Conservation (phyloP, 1,284 basidiomycete genomes). For the Fomes fomentarius region DNA sequence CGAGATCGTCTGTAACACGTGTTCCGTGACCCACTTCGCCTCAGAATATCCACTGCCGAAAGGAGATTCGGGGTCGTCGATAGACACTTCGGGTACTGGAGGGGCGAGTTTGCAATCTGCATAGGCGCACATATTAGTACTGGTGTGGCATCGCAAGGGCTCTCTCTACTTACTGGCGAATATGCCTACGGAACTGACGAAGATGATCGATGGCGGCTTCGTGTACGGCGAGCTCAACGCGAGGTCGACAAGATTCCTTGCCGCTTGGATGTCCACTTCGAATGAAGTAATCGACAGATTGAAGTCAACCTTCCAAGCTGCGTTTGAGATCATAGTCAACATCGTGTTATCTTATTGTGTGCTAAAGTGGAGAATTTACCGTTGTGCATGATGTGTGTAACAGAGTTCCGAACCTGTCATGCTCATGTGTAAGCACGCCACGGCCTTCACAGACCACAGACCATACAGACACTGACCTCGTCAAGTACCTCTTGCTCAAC, state of each 20-base stretch:
- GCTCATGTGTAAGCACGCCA: neutral
- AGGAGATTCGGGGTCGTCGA: conserved; percentile 29
- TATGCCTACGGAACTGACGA: conserved; percentile 37
- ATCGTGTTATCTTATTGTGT: neutral
- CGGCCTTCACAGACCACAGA: neutral
- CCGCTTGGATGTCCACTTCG: conserved; percentile 24
- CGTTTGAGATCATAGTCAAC: neutral
- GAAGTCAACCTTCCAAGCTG: conserved; percentile 44
- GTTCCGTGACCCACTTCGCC: conserved; percentile 45
- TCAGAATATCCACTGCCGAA: conserved; percentile 43
- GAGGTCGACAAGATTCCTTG: conserved; percentile 29
- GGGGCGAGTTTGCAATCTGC: conserved; percentile 16
- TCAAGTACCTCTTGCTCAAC: conserved; percentile 29
- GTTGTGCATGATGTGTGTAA: conserved; percentile 34
- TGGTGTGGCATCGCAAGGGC: too few relatives aligned
- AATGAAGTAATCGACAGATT: conserved; percentile 31
- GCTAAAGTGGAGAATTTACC: conserved; percentile 23
- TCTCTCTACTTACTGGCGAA: conserved; percentile 20
- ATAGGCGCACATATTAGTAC: neutral
- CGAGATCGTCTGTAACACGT: conserved; percentile 27
- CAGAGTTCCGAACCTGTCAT: conserved; percentile 18
- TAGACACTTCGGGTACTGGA: conserved; percentile 17
- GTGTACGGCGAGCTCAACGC: conserved; percentile 29
- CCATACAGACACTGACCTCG: conserved; percentile 27
- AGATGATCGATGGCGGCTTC: conserved; percentile 30